These are phyloP conservation scores for Aspergillus nanangensis DNA, from an alignment of 495 filamentous ascomycete species.

Conservation along the genomic window DNA sequence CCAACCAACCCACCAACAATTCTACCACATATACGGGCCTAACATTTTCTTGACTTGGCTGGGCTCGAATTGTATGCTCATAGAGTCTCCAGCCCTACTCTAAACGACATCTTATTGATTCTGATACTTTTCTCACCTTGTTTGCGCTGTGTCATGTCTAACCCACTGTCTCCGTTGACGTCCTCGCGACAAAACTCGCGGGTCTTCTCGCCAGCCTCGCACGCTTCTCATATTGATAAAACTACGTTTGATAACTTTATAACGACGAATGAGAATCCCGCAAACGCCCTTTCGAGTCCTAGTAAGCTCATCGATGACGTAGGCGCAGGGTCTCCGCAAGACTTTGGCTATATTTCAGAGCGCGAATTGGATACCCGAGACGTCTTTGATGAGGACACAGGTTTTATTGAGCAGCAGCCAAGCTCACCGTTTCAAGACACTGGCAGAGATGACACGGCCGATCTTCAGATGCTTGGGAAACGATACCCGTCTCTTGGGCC, in stretches of 20 bases:
- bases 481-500: constrained; percentile 16
- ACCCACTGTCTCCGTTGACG: constrained; percentile 42
- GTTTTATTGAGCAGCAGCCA: constrained; percentile 18
- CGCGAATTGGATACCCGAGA: constrained; percentile 13
- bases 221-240: constrained; percentile 4
- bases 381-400: constrained; percentile 14
- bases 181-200: constrained; percentile 40
- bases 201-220: constrained; percentile 22
- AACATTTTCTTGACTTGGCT: background rate
- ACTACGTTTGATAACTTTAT: constrained; percentile 9
- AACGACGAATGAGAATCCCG: constrained; percentile 19
- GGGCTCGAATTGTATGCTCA: background rate
- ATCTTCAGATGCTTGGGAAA: constrained; percentile 22
- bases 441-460: constrained; percentile 28
- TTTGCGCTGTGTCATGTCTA: constrained; percentile 29
- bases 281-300: constrained; percentile 34
- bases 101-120: background rate
- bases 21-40: background rate
- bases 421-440: constrained; percentile 38
- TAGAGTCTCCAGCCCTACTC: background rate
- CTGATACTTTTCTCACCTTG: background rate
- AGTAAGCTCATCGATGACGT: constrained; percentile 20
- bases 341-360: constrained; percentile 5
- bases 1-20: constrained; percentile 1
- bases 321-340: constrained; percentile 13